Evolutionary conservation across 108 stramenopile species (phyloP), one percentile per base, ranked within the genome.

Genomic region (Nitzschia sp.): DNA sequence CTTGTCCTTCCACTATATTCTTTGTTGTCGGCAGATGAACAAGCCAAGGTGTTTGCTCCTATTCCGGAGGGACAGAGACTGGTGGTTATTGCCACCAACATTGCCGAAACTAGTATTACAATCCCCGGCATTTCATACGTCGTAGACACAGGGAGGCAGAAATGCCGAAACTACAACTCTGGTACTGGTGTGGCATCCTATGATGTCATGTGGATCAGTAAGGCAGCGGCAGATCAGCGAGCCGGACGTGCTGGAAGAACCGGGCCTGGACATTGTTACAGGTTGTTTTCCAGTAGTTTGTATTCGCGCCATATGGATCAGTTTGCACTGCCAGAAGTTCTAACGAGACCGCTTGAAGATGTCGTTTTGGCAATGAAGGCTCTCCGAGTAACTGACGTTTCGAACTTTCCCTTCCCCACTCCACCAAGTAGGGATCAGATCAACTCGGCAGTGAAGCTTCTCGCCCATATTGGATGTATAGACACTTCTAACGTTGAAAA

Each of bases 221-320:
- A 92, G 71, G 98, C 98, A 17, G 89, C 97, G 0, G 97, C 98
- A 0, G 93, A 98, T 59, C 98, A 99, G 79, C 82, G 98, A 26
- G 93, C 93, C 8, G 98, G 98, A 9, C 91, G 98, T 43, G 97
- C 97, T 12, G 98, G 98, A 5, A 65, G 93, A 17, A 97, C 96
- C 14, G 93, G 96, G 6, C 95, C 97, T 2, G 98, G 99, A 2
- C 97, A 99, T 76, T 97, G 96, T 62, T 98, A 98, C 71, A 88
- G 98, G 3, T 66, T 98, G 59, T 99, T 95, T 69, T 90, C 89
- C 29, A 89, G 91, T 56, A 91, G 90, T 42, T 82, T 98, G 62
- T 99, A 93, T 75, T 72, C 86, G 41, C 85, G 95, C 7, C 83
- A 92, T 37, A 85, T 98, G 73, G 85, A 90, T 57, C 75, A 70